Conservation (phyloP, 2,329 filamentous ascomycete genomes). For the Xylaria sp. region DNA sequence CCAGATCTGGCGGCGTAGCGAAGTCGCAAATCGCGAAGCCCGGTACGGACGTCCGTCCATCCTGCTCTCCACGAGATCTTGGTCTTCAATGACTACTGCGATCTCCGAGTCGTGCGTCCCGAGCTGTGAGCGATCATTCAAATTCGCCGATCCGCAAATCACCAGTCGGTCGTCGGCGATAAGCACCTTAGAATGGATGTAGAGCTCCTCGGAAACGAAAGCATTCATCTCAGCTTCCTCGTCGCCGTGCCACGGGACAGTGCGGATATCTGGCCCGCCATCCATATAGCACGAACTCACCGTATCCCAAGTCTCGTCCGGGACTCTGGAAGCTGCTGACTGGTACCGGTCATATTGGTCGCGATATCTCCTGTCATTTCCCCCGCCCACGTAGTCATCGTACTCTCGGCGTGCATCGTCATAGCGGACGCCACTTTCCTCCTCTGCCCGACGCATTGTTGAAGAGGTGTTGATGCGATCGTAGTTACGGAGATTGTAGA, state of each 20-base stretch:
- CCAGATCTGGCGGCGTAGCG: constrained; percentile 86
- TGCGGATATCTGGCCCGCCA: constrained; percentile 74
- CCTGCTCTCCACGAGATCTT: constrained; percentile 71
- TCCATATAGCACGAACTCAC: constrained; percentile 88
- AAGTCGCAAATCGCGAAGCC: constrained; percentile 80
- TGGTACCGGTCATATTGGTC: constrained; percentile 77
- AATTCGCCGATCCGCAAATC: constrained; percentile 87
- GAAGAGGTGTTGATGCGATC: constrained; percentile 80
- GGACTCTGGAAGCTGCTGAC: constrained; percentile 67
- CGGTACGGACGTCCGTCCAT: constrained; percentile 80
- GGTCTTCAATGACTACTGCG: constrained; percentile 87
- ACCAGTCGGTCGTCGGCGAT: constrained; percentile 89
- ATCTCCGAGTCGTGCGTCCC: constrained; percentile 89
- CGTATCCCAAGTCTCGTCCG: constrained; percentile 74
- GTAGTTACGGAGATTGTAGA: constrained; percentile 87
- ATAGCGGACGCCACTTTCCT: constrained; percentile 73
- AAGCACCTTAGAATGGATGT: constrained; percentile 85
- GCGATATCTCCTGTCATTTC: constrained; percentile 34
- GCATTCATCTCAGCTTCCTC: constrained; percentile 68
- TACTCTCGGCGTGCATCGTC: constrained; percentile 72
- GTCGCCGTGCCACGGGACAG: constrained; percentile 65
- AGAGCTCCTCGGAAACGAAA: constrained; percentile 75
- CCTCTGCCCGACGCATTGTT: constrained; percentile 70
- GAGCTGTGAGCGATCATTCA: constrained; percentile 90
- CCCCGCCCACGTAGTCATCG: constrained; percentile 65